Percentiles rank a stretch among this genome's conserved stretches.
Evolutionary conservation across 2,329 filamentous ascomycete genomes (phyloP).

Genomic region (Cytospora leucostoma): DNA sequence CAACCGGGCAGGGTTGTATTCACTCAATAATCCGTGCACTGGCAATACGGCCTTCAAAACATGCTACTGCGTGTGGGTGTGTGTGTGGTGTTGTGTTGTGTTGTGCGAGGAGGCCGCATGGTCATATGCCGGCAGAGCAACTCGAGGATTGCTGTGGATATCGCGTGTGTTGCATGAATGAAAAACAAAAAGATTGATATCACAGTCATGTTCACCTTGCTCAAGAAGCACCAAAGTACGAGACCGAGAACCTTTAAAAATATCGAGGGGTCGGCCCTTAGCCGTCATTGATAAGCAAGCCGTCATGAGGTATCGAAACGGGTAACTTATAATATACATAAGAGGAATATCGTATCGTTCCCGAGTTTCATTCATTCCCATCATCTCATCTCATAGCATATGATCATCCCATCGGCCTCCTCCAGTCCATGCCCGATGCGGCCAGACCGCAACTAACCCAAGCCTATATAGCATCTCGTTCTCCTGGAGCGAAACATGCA

Average conservation of each 20-base stretch:
- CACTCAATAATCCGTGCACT: too few relatives aligned
- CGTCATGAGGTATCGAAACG: not conserved
- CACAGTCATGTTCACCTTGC: not conserved
- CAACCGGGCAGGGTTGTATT: too few relatives aligned
- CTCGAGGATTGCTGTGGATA: not conserved
- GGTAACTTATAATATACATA: conserved; percentile 6
- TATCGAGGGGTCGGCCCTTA: not conserved
- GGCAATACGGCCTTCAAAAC: not conserved
- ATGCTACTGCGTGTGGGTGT: not conserved
- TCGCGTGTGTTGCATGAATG: not conserved
- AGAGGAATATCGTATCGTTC: not conserved
- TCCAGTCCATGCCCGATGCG: not conserved
- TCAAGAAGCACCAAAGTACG: not conserved
- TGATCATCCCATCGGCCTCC: not conserved
- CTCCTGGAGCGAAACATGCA: conserved; percentile 12
- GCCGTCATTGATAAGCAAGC: not conserved
- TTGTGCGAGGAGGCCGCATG: not conserved
- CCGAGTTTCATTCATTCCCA: not conserved
- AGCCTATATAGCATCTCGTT: not conserved
- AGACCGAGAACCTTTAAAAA: not conserved
- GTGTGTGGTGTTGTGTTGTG: not conserved
- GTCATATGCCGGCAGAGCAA: not conserved
- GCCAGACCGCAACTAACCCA: not conserved
- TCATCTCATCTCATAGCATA: conserved; percentile 16
- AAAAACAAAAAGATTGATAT: not conserved